Evolutionary conservation across 108 stramenopile genomes (phyloP), one percentile per base, ranked within the genome.

Genomic region (Fistulifera solaris): DNA sequence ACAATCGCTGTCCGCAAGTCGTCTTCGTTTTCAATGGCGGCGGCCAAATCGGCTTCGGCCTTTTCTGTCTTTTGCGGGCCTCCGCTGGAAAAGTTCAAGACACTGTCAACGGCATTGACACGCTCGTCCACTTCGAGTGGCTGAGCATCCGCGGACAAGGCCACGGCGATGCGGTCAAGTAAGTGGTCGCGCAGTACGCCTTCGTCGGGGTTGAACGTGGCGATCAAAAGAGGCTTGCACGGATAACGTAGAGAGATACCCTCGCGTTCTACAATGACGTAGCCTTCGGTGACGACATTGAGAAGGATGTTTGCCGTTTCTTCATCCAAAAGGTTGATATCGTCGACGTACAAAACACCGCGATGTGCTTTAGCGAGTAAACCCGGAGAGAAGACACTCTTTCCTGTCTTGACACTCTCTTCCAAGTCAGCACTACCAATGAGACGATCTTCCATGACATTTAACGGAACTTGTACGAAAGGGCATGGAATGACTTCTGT

Each of bases 191-290:
- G 75, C 38, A 97, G 73, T 67, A 96, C 94, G n/a, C 92, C 94
- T 67, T 97, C 96, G 50, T 97, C 96, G 8, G 96, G 96, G 65
- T 97, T 97, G 76, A 92, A 94, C 0, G 94, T 95, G 3, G 94
- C 94, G 55, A 97, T 93, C 21, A 97, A 57, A 27, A 97, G 76
- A 11, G 94, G 94, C 25, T 62, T 61, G 76, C 94, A 95, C 10
- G 94, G 94, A 59, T 96, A 95, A 14, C 78, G 62, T 23, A 97
- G 68, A 4, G 83, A 86, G 17, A 97, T 69, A 27, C 96, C 96
- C 70, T 97, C 96, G 31, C 96, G 88, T 68, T 97, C 92, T 24
- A 97, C 94, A 54, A 72, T 80, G 22, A 95, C 93, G 61, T 71
- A 82, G 58, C 96, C 96, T 44, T 94, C 93, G 4, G 77, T 80